Percentiles rank a stretch among this genome's conserved stretches.
Conservation (phyloP, 129 eudicot species). For the Calendula officinalis region DNA sequence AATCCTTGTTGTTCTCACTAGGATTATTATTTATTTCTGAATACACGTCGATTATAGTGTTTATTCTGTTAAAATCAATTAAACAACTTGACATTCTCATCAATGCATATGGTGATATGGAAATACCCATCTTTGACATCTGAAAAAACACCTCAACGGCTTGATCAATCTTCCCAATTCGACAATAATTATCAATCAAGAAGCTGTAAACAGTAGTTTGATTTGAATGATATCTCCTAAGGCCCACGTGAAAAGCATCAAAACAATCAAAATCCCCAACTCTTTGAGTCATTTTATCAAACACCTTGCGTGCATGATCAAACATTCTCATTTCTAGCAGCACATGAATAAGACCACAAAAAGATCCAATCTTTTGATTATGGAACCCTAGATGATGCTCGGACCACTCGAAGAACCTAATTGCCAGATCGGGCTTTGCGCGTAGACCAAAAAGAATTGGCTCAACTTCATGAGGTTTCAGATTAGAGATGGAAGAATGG, state of each 20-base stretch:
- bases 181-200: slow-evolving; percentile 54
- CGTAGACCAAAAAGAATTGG: slow-evolving; percentile 46
- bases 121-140: slow-evolving; percentile 34
- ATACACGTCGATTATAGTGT: slow-evolving; percentile 33
- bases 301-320: slow-evolving; percentile 54
- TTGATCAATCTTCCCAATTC: slow-evolving; percentile 46
- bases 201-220: slow-evolving; percentile 51
- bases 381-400: slow-evolving; percentile 44
- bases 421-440: slow-evolving; percentile 54
- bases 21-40: slow-evolving; percentile 18
- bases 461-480: slow-evolving; percentile 39
- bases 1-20: slow-evolving; percentile 19
- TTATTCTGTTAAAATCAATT: slow-evolving; percentile 36
- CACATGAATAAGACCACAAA: slow-evolving; percentile 43
- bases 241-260: slow-evolving; percentile 37
- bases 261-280: slow-evolving; percentile 52
- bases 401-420: slow-evolving; percentile 62
- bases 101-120: slow-evolving; percentile 49
- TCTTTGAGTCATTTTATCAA: slow-evolving; percentile 46
- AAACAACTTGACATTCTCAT: slow-evolving; percentile 45
- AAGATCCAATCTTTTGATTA: slow-evolving; percentile 41
- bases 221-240: slow-evolving; percentile 42
- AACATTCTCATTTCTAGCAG: slow-evolving; percentile 54
- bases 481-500: slow-evolving; percentile 26
- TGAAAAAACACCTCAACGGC: slow-evolving; percentile 41